Evolutionary conservation across 306 rosid genomes (phyloP), one percentile per base, ranked within the genome.

Genomic region (Alnus rubra): DNA sequence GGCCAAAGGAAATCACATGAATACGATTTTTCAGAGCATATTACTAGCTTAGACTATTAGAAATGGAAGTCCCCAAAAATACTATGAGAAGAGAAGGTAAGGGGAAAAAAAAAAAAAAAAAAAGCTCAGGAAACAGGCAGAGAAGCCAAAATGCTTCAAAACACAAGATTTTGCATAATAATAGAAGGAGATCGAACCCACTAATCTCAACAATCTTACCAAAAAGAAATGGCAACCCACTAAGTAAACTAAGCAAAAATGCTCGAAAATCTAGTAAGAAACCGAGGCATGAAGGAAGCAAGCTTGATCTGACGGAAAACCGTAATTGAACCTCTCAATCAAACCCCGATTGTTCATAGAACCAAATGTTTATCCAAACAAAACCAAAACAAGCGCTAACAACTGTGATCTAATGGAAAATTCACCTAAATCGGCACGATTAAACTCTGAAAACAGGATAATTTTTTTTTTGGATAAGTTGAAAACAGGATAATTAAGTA

Each of bases 231-330:
- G 42, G 51, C 71, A 18, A 64, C 45, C 30, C 63, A 67, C 71
- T 76, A 16, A 58, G 44, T 15, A 58, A 77, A 51, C 45, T 64
- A 59, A 44, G 15, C 56, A 14, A 42, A 69, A 78, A 2, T 42
- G 19, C 13, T 37, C 30, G 23, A 60, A 5, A 62, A 18, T 12
- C 11, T 63, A 82, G 75, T n/a, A 60, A 77, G 31, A 54, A 79
- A 47, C 42, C 74, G 68, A 83, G 62, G 76, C 30, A 23, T 63
- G 67, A 7, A 71, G 9, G 70, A 39, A 77, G 52, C 16, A 82
- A 18, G 68, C 69, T 54, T 73, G 80, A 86, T 73, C 48, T 56
- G 60, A 39, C 60, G 54, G 73, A 77, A 48, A 82, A 23, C 30
- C 7, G 31, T 56, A 45, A 73, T 72, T 53, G 56, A 59, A 59